Conservation (phyloP, 306 rosid genomes). For the Heteromeles arbutifolia region DNA sequence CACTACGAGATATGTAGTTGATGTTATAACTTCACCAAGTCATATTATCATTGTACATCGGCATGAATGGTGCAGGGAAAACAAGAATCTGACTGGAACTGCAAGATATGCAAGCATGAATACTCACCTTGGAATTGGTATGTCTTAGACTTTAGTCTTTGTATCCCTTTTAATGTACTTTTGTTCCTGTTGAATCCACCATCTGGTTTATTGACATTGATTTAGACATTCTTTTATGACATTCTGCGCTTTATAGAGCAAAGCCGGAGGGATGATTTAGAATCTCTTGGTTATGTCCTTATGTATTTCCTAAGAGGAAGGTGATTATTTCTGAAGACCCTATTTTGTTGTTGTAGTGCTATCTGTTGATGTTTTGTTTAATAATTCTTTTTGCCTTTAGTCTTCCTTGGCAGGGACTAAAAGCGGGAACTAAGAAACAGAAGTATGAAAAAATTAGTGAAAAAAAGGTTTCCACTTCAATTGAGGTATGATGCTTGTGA, state of each 20-base stretch:
- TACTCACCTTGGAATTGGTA: slow-evolving; percentile 94
- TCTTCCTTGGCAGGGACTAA: slow-evolving; percentile 99
- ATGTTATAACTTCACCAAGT: background rate
- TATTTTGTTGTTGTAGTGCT: slow-evolving; percentile 6
- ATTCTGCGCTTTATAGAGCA: slow-evolving; percentile 51
- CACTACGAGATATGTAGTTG: background rate
- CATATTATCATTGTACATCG: slow-evolving; percentile 2
- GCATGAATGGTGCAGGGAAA: slow-evolving; percentile 61
- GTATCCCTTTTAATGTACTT: slow-evolving; percentile 6
- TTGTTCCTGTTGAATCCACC: slow-evolving; percentile 11
- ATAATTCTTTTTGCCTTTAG: slow-evolving; percentile 35
- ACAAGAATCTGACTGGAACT: slow-evolving; percentile 93
- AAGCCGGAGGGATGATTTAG: slow-evolving; percentile 97
- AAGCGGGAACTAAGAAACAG: slow-evolving; percentile 95
- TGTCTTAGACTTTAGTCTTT: slow-evolving; percentile 5
- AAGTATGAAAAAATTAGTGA: slow-evolving; percentile 92
- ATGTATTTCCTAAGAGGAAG: slow-evolving; percentile 94
- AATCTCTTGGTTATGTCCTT: slow-evolving; percentile 94
- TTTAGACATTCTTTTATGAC: slow-evolving; percentile 24
- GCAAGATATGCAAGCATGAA: slow-evolving; percentile 99
- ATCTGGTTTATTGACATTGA: slow-evolving; percentile 18
- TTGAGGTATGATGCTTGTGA: slow-evolving; percentile 53
- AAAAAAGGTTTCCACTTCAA: slow-evolving; percentile 84
- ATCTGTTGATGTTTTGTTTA: slow-evolving; percentile 6
- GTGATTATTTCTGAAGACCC: slow-evolving; percentile 42